Base-by-base conservation (phyloP, 208 protist genomes). In the Leishmania braziliensis region DNA sequence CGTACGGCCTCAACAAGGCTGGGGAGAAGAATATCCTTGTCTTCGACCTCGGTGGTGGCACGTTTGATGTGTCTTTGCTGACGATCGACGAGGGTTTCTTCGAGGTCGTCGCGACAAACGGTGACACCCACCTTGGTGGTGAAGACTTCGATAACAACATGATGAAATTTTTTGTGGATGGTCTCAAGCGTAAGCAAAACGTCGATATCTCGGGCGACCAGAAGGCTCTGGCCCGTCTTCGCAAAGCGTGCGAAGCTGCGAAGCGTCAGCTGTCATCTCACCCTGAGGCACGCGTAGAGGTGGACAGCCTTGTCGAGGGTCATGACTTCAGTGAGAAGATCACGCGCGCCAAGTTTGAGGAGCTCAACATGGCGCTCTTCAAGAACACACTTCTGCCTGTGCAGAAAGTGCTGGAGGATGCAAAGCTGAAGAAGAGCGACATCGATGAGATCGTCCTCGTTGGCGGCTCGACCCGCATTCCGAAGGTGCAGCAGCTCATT, bases 91-190 rank as follows among this genome's bases (percentile, higher is more conserved):
- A 98, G 69, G 99, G 99, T 77, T 97, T 99, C 88, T 99, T 99
- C 86, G 99, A 99, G 92, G 99, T 99, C 46, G 97, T 99, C 86
- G 98, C 99, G 54, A 99, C 99, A 70, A 96, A 95, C 79, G 99
- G 99, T 81, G 99, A 99, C 92, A 99, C 99, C 71, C 99, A 99
- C 85, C 92, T 99, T 48, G 99, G 99, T 78, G 99, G 99, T 80
- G 99, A 99, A 93, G 99, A 99, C 90, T 99, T 99, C 86, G 99
- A 99, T 90, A 99, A 99, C 89, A 91, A 98, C 85, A 81, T 99
- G 36, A 97, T 99, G 60, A 88, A 99, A 81, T 98, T 99, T 93
- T 93, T 99, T 73, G 88, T 97, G 23, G 92, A 95, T 56, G 97
- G 99, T 84, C 99, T 99, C 93, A 97, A 98, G 84, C 92, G 80